A percentile compares a stretch with the other conserved stretches of the same genome.
Conservation (phyloP, 164 flowering plant species). For the Magnolia changhungtana region DNA sequence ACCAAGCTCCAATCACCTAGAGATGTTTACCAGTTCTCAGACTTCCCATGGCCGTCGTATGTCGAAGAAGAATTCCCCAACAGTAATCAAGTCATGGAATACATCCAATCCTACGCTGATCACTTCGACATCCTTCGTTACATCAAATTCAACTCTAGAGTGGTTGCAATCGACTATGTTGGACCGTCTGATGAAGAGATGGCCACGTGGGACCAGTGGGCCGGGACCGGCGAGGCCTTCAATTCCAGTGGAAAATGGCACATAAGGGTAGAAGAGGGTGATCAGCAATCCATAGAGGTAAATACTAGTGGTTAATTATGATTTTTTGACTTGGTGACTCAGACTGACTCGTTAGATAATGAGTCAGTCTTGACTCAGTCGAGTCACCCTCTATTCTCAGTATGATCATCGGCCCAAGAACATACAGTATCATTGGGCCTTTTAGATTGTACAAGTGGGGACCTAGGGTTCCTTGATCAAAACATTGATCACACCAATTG, state of each 20-base stretch:
- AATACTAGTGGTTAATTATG: neutral
- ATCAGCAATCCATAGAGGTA: conserved; percentile 22
- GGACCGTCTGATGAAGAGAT: conserved; percentile 30
- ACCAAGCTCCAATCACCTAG: conserved; percentile 58
- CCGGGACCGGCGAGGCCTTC: conserved; percentile 37
- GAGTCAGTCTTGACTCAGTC: too few species aligned
- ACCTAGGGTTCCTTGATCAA: too few species aligned
- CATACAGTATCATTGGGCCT: too few species aligned
- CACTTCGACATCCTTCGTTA: conserved; percentile 29
- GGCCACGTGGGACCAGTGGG: conserved; percentile 37
- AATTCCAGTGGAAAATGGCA: conserved; percentile 33
- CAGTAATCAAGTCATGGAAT: conserved; percentile 39
- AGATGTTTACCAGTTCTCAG: conserved; percentile 47
- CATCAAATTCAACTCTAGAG: conserved; percentile 37
- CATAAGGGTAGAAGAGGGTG: conserved; percentile 27
- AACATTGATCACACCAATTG: too few species aligned
- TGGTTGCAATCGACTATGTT: conserved; percentile 28
- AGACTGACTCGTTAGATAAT: too few species aligned
- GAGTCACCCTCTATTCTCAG: too few species aligned
- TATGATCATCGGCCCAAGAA: too few species aligned
- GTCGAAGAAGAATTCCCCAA: conserved; percentile 40
- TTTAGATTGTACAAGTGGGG: too few species aligned
- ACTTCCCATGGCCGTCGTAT: conserved; percentile 61
- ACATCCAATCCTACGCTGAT: conserved; percentile 41
- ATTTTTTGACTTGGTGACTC: too few species aligned